phyloP scores from a whole-genome alignment of 495 filamentous ascomycete species.

The Daldinia vernicosa region DNA sequence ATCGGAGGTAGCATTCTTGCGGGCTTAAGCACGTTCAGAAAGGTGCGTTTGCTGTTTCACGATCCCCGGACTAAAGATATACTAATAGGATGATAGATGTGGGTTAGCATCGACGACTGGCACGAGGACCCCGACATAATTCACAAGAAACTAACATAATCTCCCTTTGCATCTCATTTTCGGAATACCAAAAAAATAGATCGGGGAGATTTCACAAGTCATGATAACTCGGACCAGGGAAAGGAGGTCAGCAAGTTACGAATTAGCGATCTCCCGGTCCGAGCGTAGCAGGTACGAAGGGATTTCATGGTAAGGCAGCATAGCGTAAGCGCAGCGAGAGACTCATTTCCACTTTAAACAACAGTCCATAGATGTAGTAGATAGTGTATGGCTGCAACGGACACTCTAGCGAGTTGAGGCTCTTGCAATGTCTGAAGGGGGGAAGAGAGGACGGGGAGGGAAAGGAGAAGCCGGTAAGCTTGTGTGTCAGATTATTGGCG shows the following conservation, averaged over 20 bases:
- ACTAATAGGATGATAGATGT: slow-evolving; percentile 73
- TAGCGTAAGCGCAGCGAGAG: slow-evolving; percentile 17
- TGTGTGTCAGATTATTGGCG: slow-evolving; percentile 43
- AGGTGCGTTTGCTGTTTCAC: slow-evolving; percentile 65
- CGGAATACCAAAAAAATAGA: not conserved
- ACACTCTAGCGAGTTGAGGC: not conserved
- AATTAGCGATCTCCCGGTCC: slow-evolving; percentile 1
- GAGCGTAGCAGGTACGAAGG: slow-evolving; percentile 17
- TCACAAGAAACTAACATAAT: slow-evolving; percentile 91
- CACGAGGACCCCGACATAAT: slow-evolving; percentile 99
- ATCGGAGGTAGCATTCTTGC: slow-evolving; percentile 98
- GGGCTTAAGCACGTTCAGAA: slow-evolving; percentile 96
- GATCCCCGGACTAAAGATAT: not conserved
- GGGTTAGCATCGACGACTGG: slow-evolving; percentile 98
- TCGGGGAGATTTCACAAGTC: not conserved
- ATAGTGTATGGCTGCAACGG: not conserved
- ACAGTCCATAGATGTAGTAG: not conserved
- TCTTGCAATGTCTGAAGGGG: not conserved
- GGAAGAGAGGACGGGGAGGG: not conserved
- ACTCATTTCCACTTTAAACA: slow-evolving; percentile 6
- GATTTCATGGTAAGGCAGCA: slow-evolving; percentile 5
- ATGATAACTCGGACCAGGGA: not conserved
- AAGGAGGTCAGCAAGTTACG: slow-evolving; percentile 7
- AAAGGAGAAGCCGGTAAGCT: slow-evolving; percentile 30
- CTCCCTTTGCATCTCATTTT: not conserved